Evolutionary conservation across 2,329 filamentous ascomycete species (phyloP).

Genomic region (Hymenoscyphus fructigenus): DNA sequence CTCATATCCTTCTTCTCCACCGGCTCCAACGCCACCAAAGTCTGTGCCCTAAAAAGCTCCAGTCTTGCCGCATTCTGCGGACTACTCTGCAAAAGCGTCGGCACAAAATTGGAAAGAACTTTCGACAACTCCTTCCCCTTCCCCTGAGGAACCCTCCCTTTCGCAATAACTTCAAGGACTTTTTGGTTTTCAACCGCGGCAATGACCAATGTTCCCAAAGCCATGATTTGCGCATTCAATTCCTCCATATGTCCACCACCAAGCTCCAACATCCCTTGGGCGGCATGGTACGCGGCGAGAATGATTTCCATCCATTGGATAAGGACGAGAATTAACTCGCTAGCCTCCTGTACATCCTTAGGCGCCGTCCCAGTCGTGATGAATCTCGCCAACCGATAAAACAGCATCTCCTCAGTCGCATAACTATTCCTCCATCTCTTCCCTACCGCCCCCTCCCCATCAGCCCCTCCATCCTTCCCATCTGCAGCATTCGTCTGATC

Average conservation of each 20-base stretch:
- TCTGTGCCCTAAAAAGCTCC: constrained; percentile 58
- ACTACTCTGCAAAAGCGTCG: constrained; percentile 55
- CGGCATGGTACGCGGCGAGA: constrained; percentile 48
- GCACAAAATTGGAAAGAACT: constrained; percentile 53
- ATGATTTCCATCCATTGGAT: constrained; percentile 61
- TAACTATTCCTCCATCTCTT: constrained; percentile 57
- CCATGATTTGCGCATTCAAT: constrained; percentile 62
- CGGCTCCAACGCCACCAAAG: constrained; percentile 55
- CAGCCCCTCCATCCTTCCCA: constrained; percentile 9
- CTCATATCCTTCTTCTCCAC: constrained; percentile 51
- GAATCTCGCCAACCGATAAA: constrained; percentile 35
- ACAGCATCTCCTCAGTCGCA: constrained; percentile 39
- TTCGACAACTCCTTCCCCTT: constrained; percentile 44
- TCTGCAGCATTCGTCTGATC: constrained; percentile 8
- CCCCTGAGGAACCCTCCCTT: constrained; percentile 52
- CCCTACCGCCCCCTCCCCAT: constrained; percentile 18
- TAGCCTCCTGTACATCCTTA: constrained; percentile 46
- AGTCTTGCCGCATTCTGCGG: constrained; percentile 50
- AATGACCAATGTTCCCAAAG: constrained; percentile 62
- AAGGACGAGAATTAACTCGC: constrained; percentile 50
- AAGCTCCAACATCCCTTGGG: constrained; percentile 44
- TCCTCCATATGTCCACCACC: constrained; percentile 48
- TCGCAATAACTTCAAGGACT: constrained; percentile 54
- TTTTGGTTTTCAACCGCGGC: constrained; percentile 59
- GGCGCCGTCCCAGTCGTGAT: constrained; percentile 49